Evolutionary conservation across 2,329 filamentous ascomycete species (phyloP).

Genomic region (Stagonosporopsis rhizophila): DNA sequence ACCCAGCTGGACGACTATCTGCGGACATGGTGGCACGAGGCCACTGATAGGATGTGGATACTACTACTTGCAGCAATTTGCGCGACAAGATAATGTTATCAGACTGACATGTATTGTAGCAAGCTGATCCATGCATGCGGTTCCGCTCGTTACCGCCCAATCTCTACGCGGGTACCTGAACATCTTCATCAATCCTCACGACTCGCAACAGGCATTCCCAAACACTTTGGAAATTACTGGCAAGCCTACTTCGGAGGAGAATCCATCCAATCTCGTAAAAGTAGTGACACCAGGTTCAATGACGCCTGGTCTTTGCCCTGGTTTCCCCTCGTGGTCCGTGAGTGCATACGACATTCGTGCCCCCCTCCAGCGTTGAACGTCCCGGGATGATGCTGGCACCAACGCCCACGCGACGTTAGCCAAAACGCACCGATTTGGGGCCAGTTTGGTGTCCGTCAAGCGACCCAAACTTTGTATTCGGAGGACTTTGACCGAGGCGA

Average conservation of each 20-base stretch:
- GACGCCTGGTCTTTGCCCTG: neutral
- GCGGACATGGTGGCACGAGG: neutral
- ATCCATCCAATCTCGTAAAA: slow-evolving; percentile 7
- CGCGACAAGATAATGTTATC: slow-evolving; percentile 10
- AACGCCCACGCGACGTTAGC: slow-evolving; percentile 4
- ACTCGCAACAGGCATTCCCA: slow-evolving; percentile 11
- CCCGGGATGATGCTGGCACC: slow-evolving; percentile 22
- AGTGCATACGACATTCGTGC: slow-evolving; percentile 16
- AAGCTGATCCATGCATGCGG: slow-evolving; percentile 17
- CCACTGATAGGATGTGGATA: neutral
- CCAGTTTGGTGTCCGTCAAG: slow-evolving; percentile 25
- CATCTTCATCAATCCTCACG: slow-evolving; percentile 10
- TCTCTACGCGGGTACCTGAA: slow-evolving; percentile 18
- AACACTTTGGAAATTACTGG: slow-evolving; percentile 3
- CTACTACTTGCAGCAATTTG: slow-evolving; percentile 15
- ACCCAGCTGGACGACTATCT: neutral
- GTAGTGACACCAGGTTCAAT: slow-evolving; percentile 3
- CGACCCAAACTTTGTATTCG: slow-evolving; percentile 20
- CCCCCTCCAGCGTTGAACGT: slow-evolving; percentile 12
- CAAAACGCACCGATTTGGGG: slow-evolving; percentile 12
- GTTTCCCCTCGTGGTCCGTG: slow-evolving; percentile 14
- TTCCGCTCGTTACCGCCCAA: slow-evolving; percentile 15
- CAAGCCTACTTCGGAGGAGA: neutral
- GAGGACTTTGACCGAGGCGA: slow-evolving; percentile 1
- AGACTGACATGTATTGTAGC: slow-evolving; percentile 8